Conservation (phyloP, 768 basidiomycete genomes). For the Tulasnella sp. region DNA sequence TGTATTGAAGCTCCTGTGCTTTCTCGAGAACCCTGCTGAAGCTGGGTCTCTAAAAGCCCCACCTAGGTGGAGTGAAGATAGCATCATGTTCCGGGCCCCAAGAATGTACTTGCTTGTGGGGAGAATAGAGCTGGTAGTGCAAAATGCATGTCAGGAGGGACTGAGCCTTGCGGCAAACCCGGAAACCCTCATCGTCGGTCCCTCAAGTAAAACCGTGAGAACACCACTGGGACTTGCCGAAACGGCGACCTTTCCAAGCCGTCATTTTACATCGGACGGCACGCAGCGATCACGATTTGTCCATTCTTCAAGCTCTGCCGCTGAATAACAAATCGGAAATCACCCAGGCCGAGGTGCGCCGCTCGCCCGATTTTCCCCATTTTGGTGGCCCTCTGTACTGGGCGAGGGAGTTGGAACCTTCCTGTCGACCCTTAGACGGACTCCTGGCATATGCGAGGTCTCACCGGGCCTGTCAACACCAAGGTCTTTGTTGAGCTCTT, state of each 20-base stretch:
- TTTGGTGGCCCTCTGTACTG: background rate
- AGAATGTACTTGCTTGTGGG: background rate
- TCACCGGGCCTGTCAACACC: background rate
- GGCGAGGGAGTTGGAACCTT: background rate
- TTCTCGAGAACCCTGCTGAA: no score
- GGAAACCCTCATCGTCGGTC: background rate
- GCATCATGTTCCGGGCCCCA: background rate
- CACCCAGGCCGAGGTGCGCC: background rate
- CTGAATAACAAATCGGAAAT: no score
- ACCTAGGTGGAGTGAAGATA: background rate
- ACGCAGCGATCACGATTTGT: no score
- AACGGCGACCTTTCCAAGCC: background rate
- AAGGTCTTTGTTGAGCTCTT: background rate
- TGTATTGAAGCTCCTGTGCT: no score
- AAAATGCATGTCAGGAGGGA: background rate
- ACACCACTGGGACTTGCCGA: background rate
- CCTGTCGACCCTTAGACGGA: background rate
- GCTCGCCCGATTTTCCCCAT: background rate
- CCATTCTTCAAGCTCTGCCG: no score
- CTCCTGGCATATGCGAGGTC: background rate
- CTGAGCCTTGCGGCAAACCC: background rate
- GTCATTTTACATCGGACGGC: background rate
- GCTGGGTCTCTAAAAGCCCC: no score
- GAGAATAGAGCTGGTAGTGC: background rate
- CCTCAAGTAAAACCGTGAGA: background rate